phyloP scores from a whole-genome alignment of 345 rosid species.

The Eucalyptus pauciflora region DNA sequence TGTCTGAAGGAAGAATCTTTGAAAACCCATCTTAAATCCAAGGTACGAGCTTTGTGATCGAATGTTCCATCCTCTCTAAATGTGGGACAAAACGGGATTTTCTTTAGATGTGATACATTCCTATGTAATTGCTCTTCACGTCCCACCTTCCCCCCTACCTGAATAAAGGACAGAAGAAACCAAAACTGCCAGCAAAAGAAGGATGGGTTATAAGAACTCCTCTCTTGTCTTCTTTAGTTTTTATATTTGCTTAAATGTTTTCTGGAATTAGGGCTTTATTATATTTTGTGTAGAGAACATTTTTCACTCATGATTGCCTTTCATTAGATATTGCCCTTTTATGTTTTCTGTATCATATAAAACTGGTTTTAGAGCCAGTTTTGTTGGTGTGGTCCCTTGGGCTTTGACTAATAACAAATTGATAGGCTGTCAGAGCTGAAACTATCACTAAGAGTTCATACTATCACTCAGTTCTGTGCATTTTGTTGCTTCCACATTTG shows the following conservation, averaged over 20 bases:
- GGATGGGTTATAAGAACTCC: not conserved
- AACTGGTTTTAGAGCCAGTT: not conserved
- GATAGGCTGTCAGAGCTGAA: not conserved
- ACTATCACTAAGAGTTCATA: not conserved
- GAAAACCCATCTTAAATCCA: conserved; percentile 68
- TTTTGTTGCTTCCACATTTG: not conserved
- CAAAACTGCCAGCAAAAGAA: not conserved
- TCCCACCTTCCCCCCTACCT: not conserved
- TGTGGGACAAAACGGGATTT: not conserved
- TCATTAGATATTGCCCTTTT: not conserved
- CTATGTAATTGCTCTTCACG: not conserved
- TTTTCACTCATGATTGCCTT: not conserved
- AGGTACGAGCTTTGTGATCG: conserved; percentile 24
- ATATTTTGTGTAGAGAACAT: not conserved
- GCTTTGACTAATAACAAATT: not conserved
- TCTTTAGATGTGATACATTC: not conserved
- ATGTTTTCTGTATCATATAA: not conserved
- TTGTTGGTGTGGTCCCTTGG: not conserved
- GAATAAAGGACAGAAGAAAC: not conserved
- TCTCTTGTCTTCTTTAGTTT: not conserved
- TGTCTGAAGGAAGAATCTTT: conserved; percentile 64
- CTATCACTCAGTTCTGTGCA: not conserved
- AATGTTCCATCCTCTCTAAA: not conserved
- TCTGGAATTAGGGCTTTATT: not conserved
- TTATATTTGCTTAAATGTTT: not conserved